Percentiles rank a stretch among this genome's conserved stretches.
phyloP scores from a whole-genome alignment of 2,329 filamentous ascomycete genomes.

The Diatrype stigma region DNA sequence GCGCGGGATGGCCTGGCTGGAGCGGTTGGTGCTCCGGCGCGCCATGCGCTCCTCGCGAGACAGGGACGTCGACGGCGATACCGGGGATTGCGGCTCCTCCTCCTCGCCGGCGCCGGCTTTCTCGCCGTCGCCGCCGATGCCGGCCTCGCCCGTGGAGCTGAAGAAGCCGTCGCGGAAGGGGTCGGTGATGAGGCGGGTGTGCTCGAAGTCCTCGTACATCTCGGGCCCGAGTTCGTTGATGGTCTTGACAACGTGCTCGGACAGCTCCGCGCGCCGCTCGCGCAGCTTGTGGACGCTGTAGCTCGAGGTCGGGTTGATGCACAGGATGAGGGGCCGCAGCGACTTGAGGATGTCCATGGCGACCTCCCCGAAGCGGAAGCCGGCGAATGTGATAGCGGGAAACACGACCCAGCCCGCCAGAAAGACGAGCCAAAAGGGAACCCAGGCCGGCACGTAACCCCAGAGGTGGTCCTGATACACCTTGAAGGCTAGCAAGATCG shows the following conservation, averaged over 20 bases:
- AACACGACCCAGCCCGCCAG: constrained; percentile 75
- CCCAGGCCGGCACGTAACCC: constrained; percentile 74
- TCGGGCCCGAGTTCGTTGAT: constrained; percentile 96
- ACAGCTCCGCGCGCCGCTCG: constrained; percentile 66
- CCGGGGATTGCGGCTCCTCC: constrained; percentile 22
- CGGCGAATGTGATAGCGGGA: constrained; percentile 84
- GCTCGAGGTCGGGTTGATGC: constrained; percentile 76
- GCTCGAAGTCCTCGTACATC: constrained; percentile 94
- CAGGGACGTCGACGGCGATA: constrained; percentile 22
- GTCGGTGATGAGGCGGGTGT: constrained; percentile 63
- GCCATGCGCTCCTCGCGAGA: constrained; percentile 24
- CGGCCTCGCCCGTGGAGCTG: constrained; percentile 27
- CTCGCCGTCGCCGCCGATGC: constrained; percentile 13
- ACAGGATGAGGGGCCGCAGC: constrained; percentile 78
- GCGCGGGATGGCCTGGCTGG: constrained; percentile 59
- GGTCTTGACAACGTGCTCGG: constrained; percentile 77
- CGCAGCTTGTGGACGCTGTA: constrained; percentile 81
- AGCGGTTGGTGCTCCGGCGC: constrained; percentile 49
- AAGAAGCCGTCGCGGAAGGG: constrained; percentile 33
- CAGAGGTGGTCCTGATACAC: constrained; percentile 77
- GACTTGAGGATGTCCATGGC: constrained; percentile 99
- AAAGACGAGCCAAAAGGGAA: constrained; percentile 75
- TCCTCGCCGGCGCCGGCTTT: no score
- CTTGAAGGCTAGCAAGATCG: constrained; percentile 68
- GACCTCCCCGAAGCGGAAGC: constrained; percentile 92